These are phyloP conservation scores for Coemansia interrupta DNA, from an alignment of 192 early-diverging fungal species.

Conservation along the genomic window DNA sequence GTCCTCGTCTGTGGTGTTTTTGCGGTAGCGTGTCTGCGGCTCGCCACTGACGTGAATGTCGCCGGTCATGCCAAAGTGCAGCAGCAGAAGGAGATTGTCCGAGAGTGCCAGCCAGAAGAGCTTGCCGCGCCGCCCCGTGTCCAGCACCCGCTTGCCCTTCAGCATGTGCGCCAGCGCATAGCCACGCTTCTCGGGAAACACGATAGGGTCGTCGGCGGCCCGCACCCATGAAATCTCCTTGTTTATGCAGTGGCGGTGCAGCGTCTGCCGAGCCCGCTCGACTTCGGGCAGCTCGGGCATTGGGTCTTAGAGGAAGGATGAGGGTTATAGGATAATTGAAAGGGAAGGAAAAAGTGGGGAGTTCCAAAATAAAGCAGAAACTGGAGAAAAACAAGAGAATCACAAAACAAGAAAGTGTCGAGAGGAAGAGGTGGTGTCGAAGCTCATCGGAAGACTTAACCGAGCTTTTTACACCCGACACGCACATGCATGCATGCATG, in stretches of 20 bases:
- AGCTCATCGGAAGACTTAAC: too few species aligned
- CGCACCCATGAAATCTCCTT: conserved; percentile 51
- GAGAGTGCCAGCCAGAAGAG: conserved; percentile 57
- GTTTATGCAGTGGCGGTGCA: conserved; percentile 56
- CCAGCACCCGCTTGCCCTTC: conserved; percentile 53
- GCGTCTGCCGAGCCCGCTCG: conserved; percentile 60
- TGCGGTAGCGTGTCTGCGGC: conserved; percentile 22
- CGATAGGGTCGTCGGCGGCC: conserved; percentile 52
- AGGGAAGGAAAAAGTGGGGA: too few species aligned
- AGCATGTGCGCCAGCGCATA: conserved; percentile 43
- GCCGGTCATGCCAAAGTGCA: conserved; percentile 81
- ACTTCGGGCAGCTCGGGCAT: conserved; percentile 77
- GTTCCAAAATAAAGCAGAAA: too few species aligned
- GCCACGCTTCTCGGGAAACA: conserved; percentile 41
- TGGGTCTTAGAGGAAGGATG: conserved; percentile 12
- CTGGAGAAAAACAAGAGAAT: too few species aligned
- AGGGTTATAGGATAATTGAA: not conserved
- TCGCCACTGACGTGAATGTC: conserved; percentile 28
- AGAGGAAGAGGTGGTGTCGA: too few species aligned
- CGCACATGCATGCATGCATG: too few species aligned
- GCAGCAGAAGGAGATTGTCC: conserved; percentile 31
- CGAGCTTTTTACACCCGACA: too few species aligned
- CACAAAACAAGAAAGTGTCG: too few species aligned
- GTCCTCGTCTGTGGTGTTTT: conserved; percentile 9
- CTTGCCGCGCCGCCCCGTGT: conserved; percentile 72